phyloP scores from a whole-genome alignment of 805 yeast genomes.

The Saturnispora gosingensis region DNA sequence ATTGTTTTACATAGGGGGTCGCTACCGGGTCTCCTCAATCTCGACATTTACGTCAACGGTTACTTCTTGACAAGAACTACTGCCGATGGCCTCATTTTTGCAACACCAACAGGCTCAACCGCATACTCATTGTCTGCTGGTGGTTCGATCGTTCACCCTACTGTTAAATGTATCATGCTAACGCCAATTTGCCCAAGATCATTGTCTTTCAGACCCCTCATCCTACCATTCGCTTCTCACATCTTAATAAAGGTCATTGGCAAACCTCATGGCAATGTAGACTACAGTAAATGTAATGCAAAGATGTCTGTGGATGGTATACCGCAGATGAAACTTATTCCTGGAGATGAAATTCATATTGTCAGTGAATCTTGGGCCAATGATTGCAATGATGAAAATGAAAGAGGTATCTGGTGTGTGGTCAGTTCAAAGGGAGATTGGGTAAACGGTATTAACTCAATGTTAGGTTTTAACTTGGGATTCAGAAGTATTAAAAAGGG shows the following conservation, averaged over 20 bases:
- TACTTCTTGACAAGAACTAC: conserved; percentile 81
- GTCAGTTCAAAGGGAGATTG: conserved; percentile 80
- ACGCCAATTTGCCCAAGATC: conserved; percentile 93
- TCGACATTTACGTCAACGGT: conserved; percentile 81
- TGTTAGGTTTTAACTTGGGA: conserved; percentile 80
- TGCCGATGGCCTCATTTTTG: conserved; percentile 79
- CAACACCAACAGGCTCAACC: conserved; percentile 94
- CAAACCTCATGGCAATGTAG: conserved; percentile 29
- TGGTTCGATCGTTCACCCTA: conserved; percentile 87
- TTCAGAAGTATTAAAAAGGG: conserved; percentile 36
- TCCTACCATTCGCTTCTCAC: conserved; percentile 71
- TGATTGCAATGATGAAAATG: conserved; percentile 16
- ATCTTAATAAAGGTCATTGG: conserved; percentile 53
- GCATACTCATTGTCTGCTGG: conserved; percentile 87
- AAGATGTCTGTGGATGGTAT: conserved; percentile 80
- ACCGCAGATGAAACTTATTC: conserved; percentile 54
- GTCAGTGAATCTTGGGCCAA: conserved; percentile 57
- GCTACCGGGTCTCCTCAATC: conserved; percentile 72
- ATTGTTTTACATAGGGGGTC: conserved; percentile 81
- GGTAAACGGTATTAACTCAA: conserved; percentile 82
- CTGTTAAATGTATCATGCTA: conserved; percentile 69
- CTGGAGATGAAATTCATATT: conserved; percentile 76
- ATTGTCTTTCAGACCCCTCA: conserved; percentile 79
- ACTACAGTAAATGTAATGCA: conserved; percentile 27
- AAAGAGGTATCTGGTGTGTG: conserved; percentile 77